A percentile compares a stretch with the other conserved stretches of the same genome.
These are phyloP conservation scores for Amanita exitialis DNA, from an alignment of 768 basidiomycete genomes.

Conservation along the genomic window DNA sequence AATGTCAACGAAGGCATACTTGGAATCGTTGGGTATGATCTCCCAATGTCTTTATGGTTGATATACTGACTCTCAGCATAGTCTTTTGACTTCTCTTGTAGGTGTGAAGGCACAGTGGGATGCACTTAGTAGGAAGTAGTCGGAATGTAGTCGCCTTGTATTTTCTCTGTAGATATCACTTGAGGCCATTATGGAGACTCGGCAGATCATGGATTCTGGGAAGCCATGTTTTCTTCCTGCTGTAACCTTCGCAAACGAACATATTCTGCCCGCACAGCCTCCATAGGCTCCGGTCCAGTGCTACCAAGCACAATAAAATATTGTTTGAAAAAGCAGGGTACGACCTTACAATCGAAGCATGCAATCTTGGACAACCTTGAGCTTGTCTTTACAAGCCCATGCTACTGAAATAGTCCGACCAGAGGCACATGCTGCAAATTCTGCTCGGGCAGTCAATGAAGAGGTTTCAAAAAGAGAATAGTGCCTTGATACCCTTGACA, in stretches of 20 bases:
- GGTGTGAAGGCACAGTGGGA: slow-evolving; percentile 61
- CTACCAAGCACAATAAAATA: slow-evolving; percentile 23
- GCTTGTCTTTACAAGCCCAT: slow-evolving; percentile 71
- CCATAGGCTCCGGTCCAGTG: slow-evolving; percentile 69
- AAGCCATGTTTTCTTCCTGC: slow-evolving; percentile 10
- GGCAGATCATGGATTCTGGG: neutral
- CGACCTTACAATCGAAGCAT: slow-evolving; percentile 67
- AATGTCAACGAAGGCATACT: slow-evolving; percentile 77
- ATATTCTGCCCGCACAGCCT: slow-evolving; percentile 61
- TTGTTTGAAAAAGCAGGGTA: neutral
- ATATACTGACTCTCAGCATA: slow-evolving; percentile 16
- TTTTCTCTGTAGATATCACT: neutral
- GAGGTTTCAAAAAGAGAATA: neutral
- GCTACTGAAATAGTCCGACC: slow-evolving; percentile 78
- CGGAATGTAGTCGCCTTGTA: neutral
- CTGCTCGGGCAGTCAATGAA: slow-evolving; percentile 25
- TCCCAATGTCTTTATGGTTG: neutral
- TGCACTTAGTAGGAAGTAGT: slow-evolving; percentile 36
- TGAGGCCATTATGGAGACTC: no score
- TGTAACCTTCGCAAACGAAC: slow-evolving; percentile 49
- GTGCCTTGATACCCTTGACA: slow-evolving; percentile 49
- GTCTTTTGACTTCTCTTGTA: slow-evolving; percentile 62
- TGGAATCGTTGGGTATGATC: slow-evolving; percentile 71
- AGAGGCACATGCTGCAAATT: slow-evolving; percentile 75
- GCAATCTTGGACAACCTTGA: slow-evolving; percentile 65